Evolutionary conservation across 2,329 filamentous ascomycete genomes (phyloP), one percentile per base, ranked within the genome.

Genomic region (Cadophora luteo-olivacea): DNA sequence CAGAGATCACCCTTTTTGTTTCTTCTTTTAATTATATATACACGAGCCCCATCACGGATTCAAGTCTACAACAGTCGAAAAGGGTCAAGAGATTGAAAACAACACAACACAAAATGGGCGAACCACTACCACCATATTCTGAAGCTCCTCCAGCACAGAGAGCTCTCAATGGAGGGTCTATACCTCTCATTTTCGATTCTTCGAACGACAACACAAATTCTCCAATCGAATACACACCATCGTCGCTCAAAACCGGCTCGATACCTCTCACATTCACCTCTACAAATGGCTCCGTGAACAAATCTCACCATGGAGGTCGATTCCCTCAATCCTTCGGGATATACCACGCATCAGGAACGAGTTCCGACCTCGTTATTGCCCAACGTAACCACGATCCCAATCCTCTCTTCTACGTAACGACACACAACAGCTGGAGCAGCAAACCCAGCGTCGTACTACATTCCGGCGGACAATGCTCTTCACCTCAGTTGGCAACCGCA

Each of bases 281-380:
- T 22, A 6, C n/a, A 32, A n/a, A 36, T 32, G 32, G 4, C 7
- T 38, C 54, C 3, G 24, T 16, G 29, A 32, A 22, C 33, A 58
- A 58, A 19, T 32, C 32, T 19, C n/a, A 14, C 16, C 33, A 9
- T 11, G 19, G 38, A 49, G 12, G 24, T 52, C 68, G 64, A 7
- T 72, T 74, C 25, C 72, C 72, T 1, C 58, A 62, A 36, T 32
- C 32, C 14, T 72, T 74, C 58, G 71, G 72, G 8, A 55, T 73
- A 29, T 73, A 74, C 61, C 64, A 69, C 19, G 69, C 71, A 33
- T 36, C 65, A 19, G 62, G 45, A 22, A 65, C 62, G 9, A 12
- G 41, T 3, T 62, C 66, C 29, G 66, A 74, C 52, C 51, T 72
- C 16, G 36, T 70, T 38, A 66, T 74, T 25, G 67, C 71, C n/a